A percentile compares a stretch with the other conserved stretches of the same genome.
Conservation (phyloP, 2,329 filamentous ascomycete genomes). For the Stemphylium beticola region DNA sequence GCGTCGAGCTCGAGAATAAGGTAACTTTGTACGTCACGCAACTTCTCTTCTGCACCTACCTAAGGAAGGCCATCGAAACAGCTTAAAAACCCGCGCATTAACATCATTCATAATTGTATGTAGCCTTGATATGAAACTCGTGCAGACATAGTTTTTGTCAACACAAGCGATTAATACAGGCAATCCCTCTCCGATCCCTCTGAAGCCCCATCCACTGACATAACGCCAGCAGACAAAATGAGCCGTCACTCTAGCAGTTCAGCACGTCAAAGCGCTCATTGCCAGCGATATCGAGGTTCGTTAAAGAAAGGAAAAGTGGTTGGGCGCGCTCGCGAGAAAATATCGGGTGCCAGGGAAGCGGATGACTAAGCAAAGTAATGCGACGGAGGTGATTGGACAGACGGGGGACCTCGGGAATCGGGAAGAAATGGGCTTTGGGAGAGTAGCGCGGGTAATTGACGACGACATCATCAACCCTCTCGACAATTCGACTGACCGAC, state of each 20-base stretch:
- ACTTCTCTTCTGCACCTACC: not conserved
- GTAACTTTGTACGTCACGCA: not conserved
- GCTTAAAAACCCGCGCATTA: not conserved
- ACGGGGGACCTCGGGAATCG: slow-evolving; percentile 34
- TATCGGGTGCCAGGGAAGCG: slow-evolving; percentile 32
- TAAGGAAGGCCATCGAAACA: not conserved
- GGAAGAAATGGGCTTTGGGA: slow-evolving; percentile 26
- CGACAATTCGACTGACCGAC: slow-evolving; percentile 21
- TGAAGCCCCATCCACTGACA: slow-evolving; percentile 45
- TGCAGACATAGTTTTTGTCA: slow-evolving; percentile 48
- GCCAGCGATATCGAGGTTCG: slow-evolving; percentile 51
- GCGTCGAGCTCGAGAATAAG: not conserved
- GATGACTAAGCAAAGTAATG: slow-evolving; percentile 36
- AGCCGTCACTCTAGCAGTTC: slow-evolving; percentile 46
- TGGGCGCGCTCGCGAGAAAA: slow-evolving; percentile 35
- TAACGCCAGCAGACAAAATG: slow-evolving; percentile 47
- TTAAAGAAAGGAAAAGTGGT: slow-evolving; percentile 29
- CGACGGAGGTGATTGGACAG: slow-evolving; percentile 34
- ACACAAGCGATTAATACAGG: slow-evolving; percentile 62
- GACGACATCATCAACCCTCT: slow-evolving; percentile 41
- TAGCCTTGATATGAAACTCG: slow-evolving; percentile 63
- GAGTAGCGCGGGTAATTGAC: slow-evolving; percentile 10
- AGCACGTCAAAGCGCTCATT: slow-evolving; percentile 41
- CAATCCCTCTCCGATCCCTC: slow-evolving; percentile 55
- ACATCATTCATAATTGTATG: slow-evolving; percentile 36